Percentiles rank a stretch among this genome's conserved stretches.
Conservation (phyloP, 2,329 filamentous ascomycete species). For the Daldinia sp. region DNA sequence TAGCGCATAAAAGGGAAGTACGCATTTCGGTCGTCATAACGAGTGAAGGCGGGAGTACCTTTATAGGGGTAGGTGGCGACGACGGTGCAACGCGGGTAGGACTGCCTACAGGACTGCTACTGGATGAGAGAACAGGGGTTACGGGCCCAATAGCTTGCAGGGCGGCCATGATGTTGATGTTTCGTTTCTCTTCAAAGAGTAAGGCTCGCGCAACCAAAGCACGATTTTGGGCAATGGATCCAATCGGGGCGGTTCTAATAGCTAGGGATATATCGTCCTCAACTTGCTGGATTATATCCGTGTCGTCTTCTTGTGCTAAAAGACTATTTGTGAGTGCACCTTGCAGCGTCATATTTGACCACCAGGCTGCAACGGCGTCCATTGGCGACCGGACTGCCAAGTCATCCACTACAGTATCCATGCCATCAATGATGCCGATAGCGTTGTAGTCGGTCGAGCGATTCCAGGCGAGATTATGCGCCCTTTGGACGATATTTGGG, state of each 20-base stretch:
- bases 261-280: conserved; percentile 70
- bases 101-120: conserved; percentile 26
- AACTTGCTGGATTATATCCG: conserved; percentile 48
- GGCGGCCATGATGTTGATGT: conserved; percentile 64
- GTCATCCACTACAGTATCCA: conserved; percentile 87
- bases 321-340: conserved; percentile 72
- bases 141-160: conserved; percentile 60
- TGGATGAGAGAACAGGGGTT: conserved; percentile 47
- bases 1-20: conserved; percentile 66
- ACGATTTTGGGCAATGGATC: conserved; percentile 73
- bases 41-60: conserved; percentile 56
- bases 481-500: conserved; percentile 79
- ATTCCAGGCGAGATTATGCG: conserved; percentile 91
- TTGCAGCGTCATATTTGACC: conserved; percentile 78
- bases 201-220: conserved; percentile 67
- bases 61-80: conserved; percentile 50
- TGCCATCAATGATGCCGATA: conserved; percentile 70
- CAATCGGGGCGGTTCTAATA: conserved; percentile 76
- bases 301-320: conserved; percentile 57
- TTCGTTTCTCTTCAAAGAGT: conserved; percentile 62
- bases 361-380: conserved; percentile 92
- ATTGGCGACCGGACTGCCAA: conserved; percentile 84
- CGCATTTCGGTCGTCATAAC: conserved; percentile 60
- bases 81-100: conserved; percentile 18
- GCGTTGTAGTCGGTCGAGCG: conserved; percentile 74